Evolutionary conservation across 805 yeast genomes (phyloP).

Genomic region (Barnettozyma sp.): DNA sequence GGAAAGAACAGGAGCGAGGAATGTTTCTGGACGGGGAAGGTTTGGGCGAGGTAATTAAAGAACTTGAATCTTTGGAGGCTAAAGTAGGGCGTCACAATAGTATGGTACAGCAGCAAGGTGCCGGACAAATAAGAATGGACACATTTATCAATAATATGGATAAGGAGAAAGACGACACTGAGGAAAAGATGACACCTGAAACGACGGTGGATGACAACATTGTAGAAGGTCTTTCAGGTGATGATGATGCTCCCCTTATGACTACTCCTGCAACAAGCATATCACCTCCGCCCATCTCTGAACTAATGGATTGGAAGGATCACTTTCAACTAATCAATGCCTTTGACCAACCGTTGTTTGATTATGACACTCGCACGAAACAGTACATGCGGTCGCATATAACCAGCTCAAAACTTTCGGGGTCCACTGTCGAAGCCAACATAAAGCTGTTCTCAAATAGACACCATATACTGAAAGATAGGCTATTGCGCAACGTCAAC

Average conservation of each 20-base stretch:
- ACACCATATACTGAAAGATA: slow-evolving; percentile 57
- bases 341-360: slow-evolving; percentile 53
- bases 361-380: slow-evolving; percentile 53
- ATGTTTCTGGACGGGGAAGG: slow-evolving; percentile 76
- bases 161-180: background rate
- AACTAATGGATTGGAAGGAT: slow-evolving; percentile 57
- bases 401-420: slow-evolving; percentile 18
- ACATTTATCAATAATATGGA: slow-evolving; percentile 7
- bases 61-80: slow-evolving; percentile 31
- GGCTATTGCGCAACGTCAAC: slow-evolving; percentile 67
- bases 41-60: slow-evolving; percentile 55
- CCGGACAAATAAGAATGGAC: slow-evolving; percentile 11
- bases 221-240: slow-evolving; percentile 12
- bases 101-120: slow-evolving; percentile 2
- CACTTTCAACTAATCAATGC: slow-evolving; percentile 63
- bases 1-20: slow-evolving; percentile 91
- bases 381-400: slow-evolving; percentile 42
- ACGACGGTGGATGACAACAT: too few species aligned
- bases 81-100: slow-evolving; percentile 6
- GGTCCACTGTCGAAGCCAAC: slow-evolving; percentile 26
- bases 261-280: slow-evolving; percentile 23
- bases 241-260: slow-evolving; percentile 13
- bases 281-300: slow-evolving; percentile 23
- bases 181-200: too few species aligned
- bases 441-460: slow-evolving; percentile 45